Evolutionary conservation across 306 rosid species (phyloP).

Genomic region (Prinsepia uniflora): DNA sequence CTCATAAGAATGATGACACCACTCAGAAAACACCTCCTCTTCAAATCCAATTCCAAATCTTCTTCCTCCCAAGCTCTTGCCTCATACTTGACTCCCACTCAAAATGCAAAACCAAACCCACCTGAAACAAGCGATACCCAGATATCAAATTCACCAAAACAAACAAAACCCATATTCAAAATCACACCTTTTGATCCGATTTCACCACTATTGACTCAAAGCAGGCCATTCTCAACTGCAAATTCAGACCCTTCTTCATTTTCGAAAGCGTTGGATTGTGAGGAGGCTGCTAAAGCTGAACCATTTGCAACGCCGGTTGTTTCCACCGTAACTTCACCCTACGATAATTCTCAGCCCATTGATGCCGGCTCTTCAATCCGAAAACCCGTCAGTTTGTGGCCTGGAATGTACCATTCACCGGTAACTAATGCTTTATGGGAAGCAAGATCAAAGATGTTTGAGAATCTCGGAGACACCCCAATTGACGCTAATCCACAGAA

Average conservation of each 20-base stretch:
- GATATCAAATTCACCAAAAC: conserved; percentile 1
- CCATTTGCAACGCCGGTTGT: conserved; percentile 1
- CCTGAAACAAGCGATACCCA: background rate
- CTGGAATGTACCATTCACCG: conserved; percentile 71
- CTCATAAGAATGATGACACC: background rate
- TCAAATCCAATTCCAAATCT: background rate
- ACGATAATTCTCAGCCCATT: conserved; percentile 24
- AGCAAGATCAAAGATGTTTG: conserved; percentile 60
- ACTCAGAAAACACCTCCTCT: conserved; percentile 22
- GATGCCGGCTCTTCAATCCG: conserved; percentile 70
- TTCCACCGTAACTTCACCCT: conserved; percentile 13
- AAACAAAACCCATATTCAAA: background rate
- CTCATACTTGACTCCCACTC: background rate
- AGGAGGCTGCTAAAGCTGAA: background rate
- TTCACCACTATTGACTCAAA: background rate
- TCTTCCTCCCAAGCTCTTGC: background rate
- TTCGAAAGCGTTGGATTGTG: background rate
- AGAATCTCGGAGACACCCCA: conserved; percentile 10
- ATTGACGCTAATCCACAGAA: conserved; percentile 13
- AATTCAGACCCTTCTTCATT: background rate
- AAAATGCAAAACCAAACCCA: background rate
- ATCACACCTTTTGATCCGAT: background rate
- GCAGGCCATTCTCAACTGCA: background rate
- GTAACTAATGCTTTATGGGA: conserved; percentile 87
- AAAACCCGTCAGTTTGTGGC: conserved; percentile 65